Evolutionary conservation across 140 eudicot species (phyloP).

Genomic region (Senecio squalidus): DNA sequence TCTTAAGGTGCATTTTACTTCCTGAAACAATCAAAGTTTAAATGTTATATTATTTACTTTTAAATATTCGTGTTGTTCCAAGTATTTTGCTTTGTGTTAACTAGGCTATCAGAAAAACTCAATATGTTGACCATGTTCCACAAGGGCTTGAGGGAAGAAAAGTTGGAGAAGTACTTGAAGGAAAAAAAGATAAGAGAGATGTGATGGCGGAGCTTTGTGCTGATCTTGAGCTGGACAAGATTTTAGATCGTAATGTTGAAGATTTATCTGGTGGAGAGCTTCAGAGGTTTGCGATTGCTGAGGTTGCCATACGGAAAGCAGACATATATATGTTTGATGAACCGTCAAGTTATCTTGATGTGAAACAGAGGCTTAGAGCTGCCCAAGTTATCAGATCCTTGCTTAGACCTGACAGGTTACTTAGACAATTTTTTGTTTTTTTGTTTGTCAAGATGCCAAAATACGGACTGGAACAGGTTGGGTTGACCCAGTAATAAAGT

Average conservation of each 20-base stretch:
- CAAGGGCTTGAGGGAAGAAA: conserved; percentile 91
- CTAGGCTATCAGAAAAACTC: conserved; percentile 90
- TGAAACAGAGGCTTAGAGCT: conserved; percentile 88
- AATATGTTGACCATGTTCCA: conserved; percentile 90
- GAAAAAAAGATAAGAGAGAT: conserved; percentile 82
- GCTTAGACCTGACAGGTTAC: conserved; percentile 68
- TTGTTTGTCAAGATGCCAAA: neutral
- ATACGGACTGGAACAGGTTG: neutral
- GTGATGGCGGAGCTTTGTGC: conserved; percentile 56
- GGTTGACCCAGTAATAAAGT: neutral
- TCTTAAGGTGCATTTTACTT: conserved; percentile 51
- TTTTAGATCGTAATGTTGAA: conserved; percentile 85
- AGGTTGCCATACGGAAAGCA: conserved; percentile 76
- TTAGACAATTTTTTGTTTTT: neutral
- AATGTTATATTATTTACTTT: neutral
- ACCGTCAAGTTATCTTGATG: conserved; percentile 96
- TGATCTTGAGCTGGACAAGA: conserved; percentile 82
- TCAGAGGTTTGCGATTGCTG: conserved; percentile 96
- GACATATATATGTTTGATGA: conserved; percentile 95
- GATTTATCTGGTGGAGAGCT: conserved; percentile 96
- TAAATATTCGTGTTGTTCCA: neutral
- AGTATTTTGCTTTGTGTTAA: neutral
- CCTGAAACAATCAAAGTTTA: neutral
- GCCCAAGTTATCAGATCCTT: conserved; percentile 82
- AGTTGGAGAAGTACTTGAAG: conserved; percentile 83